Evolutionary conservation across 2,329 filamentous ascomycete genomes (phyloP).

Genomic region (Penicillium sp.): DNA sequence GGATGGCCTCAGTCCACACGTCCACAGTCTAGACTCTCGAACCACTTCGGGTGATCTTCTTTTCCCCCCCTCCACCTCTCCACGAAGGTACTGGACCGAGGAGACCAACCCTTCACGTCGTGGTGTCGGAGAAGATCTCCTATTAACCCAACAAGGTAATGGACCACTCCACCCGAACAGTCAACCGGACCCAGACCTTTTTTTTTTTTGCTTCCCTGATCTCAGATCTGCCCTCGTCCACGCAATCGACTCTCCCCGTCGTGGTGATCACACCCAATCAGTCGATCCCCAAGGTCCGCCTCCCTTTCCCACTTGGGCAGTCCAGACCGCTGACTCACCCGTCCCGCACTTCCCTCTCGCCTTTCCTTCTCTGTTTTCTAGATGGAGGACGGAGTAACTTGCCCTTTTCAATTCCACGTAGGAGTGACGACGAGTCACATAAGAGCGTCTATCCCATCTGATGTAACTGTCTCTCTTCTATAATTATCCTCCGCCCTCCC

Average conservation of each 20-base stretch:
- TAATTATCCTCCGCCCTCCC: neutral
- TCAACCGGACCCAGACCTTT: neutral
- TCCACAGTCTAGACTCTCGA: neutral
- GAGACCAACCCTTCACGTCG: neutral
- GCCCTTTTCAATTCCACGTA: neutral
- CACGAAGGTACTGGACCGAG: neutral
- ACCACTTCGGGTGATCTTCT: conserved; percentile 1
- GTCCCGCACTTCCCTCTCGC: neutral
- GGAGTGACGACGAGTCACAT: neutral
- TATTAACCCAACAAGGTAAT: neutral
- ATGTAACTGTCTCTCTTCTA: neutral
- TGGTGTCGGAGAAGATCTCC: neutral
- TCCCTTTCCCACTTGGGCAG: neutral
- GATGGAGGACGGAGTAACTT: neutral
- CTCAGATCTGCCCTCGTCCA: neutral
- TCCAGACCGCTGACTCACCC: conserved; percentile 5
- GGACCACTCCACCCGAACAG: neutral
- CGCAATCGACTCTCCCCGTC: neutral
- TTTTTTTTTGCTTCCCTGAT: no score
- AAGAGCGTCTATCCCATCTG: neutral
- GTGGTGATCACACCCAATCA: neutral
- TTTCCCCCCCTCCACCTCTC: neutral
- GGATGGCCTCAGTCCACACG: no score
- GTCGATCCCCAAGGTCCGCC: neutral
- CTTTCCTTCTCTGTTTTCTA: neutral